These are phyloP conservation scores for Pleodorina starrii DNA, from an alignment of 139 green algal species.

Conservation along the genomic window DNA sequence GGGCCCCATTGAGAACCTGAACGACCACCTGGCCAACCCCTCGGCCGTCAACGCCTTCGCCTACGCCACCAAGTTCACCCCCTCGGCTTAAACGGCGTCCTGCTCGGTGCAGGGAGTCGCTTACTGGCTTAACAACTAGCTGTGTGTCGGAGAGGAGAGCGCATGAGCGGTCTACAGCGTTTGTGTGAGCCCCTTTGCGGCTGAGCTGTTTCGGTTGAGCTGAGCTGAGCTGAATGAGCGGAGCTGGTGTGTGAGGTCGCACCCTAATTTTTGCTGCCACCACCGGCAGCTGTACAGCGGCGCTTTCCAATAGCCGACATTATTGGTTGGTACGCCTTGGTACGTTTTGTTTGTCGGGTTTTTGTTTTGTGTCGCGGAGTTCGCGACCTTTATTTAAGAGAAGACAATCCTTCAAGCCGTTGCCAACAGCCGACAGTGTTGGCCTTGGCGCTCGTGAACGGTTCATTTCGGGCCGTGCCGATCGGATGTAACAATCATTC, in stretches of 20 bases:
- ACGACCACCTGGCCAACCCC: slow-evolving; percentile 86
- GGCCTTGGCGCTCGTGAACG: too few relatives aligned
- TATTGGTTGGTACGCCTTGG: too few relatives aligned
- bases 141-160: background rate
- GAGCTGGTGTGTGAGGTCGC: background rate
- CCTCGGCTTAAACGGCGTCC: slow-evolving; percentile 23
- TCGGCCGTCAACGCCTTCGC: slow-evolving; percentile 82
- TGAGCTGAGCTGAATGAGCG: background rate
- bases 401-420: too few relatives aligned
- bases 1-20: slow-evolving; percentile 84
- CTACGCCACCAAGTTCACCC: slow-evolving; percentile 81
- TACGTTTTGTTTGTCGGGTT: background rate
- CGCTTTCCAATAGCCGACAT: background rate
- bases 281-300: background rate
- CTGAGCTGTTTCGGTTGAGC: too few relatives aligned
- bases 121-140: background rate
- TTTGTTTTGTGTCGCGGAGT: too few relatives aligned
- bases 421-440: too few relatives aligned
- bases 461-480: too few relatives aligned
- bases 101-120: too few relatives aligned
- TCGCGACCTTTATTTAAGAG: too few relatives aligned
- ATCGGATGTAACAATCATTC: too few relatives aligned
- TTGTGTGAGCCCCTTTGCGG: background rate
- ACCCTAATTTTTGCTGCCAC: background rate
- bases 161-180: background rate